Percentiles rank a stretch among this genome's conserved stretches.
Evolutionary conservation across 345 rosid genomes (phyloP).

Genomic region (Lumnitzera littorea): DNA sequence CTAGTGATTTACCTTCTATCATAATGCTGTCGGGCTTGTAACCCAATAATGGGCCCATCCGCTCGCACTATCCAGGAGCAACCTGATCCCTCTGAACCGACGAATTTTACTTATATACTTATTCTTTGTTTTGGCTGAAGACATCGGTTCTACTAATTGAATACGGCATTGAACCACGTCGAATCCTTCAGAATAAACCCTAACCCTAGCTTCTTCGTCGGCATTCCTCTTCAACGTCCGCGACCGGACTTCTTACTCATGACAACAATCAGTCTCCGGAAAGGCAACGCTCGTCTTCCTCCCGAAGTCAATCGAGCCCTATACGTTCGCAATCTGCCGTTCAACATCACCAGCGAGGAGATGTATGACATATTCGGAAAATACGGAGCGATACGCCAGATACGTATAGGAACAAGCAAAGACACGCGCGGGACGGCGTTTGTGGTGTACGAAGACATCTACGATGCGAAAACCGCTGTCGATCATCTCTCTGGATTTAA

Average conservation of each 20-base stretch:
- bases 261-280: slow-evolving; percentile 72
- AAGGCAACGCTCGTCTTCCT: slow-evolving; percentile 82
- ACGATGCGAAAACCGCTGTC: slow-evolving; percentile 94
- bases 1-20: too few species aligned
- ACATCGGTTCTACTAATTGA: too few species aligned
- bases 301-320: slow-evolving; percentile 94
- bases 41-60: too few species aligned
- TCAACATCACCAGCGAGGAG: slow-evolving; percentile 98
- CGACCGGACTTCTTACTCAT: slow-evolving; percentile 14
- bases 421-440: slow-evolving; percentile 93
- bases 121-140: too few species aligned
- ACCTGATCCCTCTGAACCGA: too few species aligned
- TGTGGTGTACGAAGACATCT: slow-evolving; percentile 93
- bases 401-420: slow-evolving; percentile 81
- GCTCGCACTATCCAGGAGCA: too few species aligned
- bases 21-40: too few species aligned
- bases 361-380: slow-evolving; percentile 99
- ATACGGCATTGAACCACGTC: too few species aligned
- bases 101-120: too few species aligned
- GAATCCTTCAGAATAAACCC: too few species aligned
- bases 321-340: slow-evolving; percentile 95
- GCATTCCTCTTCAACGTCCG: too few species aligned
- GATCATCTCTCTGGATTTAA: slow-evolving; percentile 98
- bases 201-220: too few species aligned
- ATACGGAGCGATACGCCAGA: slow-evolving; percentile 95